phyloP scores from a whole-genome alignment of 768 basidiomycete species.

The Suillus weaverae region DNA sequence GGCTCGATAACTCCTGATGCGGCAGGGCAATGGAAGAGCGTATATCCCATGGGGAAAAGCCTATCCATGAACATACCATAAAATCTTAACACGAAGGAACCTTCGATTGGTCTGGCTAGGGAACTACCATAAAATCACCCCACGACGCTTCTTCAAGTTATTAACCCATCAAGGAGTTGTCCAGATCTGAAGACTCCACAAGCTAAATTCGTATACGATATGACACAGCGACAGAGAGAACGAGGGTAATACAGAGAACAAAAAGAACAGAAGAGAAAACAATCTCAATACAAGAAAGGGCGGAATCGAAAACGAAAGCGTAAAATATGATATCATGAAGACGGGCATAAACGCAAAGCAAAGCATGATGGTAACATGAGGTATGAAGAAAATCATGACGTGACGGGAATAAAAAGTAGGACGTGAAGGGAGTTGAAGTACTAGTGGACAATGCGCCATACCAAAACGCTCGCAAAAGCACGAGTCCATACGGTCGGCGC shows the following conservation, averaged over 20 bases:
- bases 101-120: neutral
- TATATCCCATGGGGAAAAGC: neutral
- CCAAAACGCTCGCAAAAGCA: neutral
- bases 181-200: neutral
- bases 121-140: neutral
- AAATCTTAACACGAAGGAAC: neutral
- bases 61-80: neutral
- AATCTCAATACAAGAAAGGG: constrained; percentile 1
- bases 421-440: neutral
- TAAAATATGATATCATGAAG: constrained; percentile 12
- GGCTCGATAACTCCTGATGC: neutral
- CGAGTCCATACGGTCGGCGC: neutral
- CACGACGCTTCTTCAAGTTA: neutral
- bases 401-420: neutral
- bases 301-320: constrained; percentile 1
- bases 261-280: constrained; percentile 1
- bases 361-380: constrained; percentile 4
- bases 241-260: constrained; percentile 4
- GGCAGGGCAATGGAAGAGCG: neutral
- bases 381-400: neutral
- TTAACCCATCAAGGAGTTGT: neutral
- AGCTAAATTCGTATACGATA: constrained; percentile 27
- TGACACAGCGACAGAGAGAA: constrained; percentile 9
- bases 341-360: constrained; percentile 8
- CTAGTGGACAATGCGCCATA: neutral